These are phyloP conservation scores for Cladosporium sp. DNA, from an alignment of 2,329 filamentous ascomycete genomes.

Conservation along the genomic window DNA sequence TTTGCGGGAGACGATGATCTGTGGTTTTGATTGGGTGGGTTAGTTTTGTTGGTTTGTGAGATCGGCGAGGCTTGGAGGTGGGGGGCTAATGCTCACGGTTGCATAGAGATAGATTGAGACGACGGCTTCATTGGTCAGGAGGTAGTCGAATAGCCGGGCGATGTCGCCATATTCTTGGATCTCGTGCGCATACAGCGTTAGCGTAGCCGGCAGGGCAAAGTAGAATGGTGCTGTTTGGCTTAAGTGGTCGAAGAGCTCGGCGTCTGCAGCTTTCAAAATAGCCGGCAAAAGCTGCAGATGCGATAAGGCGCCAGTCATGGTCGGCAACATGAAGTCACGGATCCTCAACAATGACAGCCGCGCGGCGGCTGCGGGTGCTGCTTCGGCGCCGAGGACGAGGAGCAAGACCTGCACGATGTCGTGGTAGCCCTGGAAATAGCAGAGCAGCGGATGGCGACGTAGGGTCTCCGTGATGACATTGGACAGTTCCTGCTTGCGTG, in stretches of 20 bases:
- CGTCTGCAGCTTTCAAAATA: slow-evolving; percentile 72
- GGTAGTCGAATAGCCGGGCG: slow-evolving; percentile 85
- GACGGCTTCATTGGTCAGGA: slow-evolving; percentile 83
- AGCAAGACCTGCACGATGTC: slow-evolving; percentile 97
- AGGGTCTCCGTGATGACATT: slow-evolving; percentile 78
- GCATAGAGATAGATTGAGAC: slow-evolving; percentile 91
- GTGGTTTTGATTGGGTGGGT: slow-evolving; percentile 12
- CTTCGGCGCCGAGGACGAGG: slow-evolving; percentile 70
- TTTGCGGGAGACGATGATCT: slow-evolving; percentile 78
- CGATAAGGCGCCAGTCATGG: slow-evolving; percentile 73
- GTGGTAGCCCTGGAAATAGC: slow-evolving; percentile 98
- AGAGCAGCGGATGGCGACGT: slow-evolving; percentile 76
- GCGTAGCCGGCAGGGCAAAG: slow-evolving; percentile 87
- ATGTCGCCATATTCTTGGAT: slow-evolving; percentile 89
- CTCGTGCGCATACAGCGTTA: slow-evolving; percentile 96
- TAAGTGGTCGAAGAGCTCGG: slow-evolving; percentile 67
- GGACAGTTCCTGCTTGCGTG: slow-evolving; percentile 74
- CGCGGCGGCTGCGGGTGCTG: slow-evolving; percentile 65
- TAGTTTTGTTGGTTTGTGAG: not conserved
- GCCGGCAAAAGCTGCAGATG: slow-evolving; percentile 87
- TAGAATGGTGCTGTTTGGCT: slow-evolving; percentile 64
- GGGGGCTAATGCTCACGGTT: slow-evolving; percentile 40
- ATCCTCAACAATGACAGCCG: slow-evolving; percentile 89
- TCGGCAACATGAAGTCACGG: slow-evolving; percentile 96
- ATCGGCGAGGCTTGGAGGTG: not conserved